Base-by-base conservation (phyloP, 2,329 filamentous ascomycete genomes). In the Hymenoscyphus linearis region DNA sequence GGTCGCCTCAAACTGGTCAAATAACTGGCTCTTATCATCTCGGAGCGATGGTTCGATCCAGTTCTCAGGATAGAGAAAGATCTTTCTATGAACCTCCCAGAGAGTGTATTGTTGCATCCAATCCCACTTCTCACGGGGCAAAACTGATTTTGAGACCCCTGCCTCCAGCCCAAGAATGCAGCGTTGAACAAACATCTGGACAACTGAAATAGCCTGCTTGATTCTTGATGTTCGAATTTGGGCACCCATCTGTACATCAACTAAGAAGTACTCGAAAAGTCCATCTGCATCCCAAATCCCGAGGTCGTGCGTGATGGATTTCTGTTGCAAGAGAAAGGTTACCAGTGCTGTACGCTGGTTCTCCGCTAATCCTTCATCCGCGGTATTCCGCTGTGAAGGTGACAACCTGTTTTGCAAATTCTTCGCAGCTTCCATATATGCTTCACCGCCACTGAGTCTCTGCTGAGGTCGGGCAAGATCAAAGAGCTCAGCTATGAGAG, bases 21-120 rank as follows among this genome's bases (percentile, higher is more conserved):
- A 74, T 10, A 68, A 12, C 5, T 58, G 26, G 3, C 60, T 68
- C 58, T 75, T 75, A 63, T 75, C 67, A 60, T 75, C 73, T 12
- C 74, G 67, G 4, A 75, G 63, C 0, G 60, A 55, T 0, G 73
- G 68, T 0, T 70, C 69, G 14, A 74, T 52, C 65, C 66, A 76
- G 57, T 74, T 75, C 65, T 76, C 74, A 0, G 73, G 74, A 35
- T 70, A 73, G 2, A 74, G 55, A 50, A 72, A 74, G 1, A 74
- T 62, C 59, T 74, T 69, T 0, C 69, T 63, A 57, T 72, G 71
- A 1, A 71, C 74, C 55, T 70, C 63, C 71, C 72, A 74, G 0
- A 71, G 26, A 1, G 50, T 37, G 27, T 73, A 70, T 26, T 60
- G 53, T 16, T 61, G 31, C 67, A 74, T 70, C 68, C 67, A 72